Evolutionary conservation across 1,139 yeast species (phyloP), one percentile per base, ranked within the genome.

Genomic region (Eremothecium sinecaudum): DNA sequence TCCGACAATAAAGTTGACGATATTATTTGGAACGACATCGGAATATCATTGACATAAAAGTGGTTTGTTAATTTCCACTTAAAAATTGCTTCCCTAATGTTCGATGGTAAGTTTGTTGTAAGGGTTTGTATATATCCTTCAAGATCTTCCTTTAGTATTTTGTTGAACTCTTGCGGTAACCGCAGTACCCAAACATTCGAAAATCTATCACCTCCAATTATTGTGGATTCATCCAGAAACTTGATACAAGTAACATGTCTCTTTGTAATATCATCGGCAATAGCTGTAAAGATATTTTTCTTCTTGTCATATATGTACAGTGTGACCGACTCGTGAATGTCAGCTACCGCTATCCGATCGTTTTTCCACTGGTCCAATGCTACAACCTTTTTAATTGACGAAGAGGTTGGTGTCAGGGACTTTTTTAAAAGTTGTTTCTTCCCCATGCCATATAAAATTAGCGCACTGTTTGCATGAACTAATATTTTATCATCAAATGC

Each of bases 121-220:
- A 13, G 7, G 9, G 18, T 6, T 18, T 16, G 26, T 22, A 31
- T 14, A 22, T 29, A 14, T 27, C 32, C 19, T 32, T 36, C 27
- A 28, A 24, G 27, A 10, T 31, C 37, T 19, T 37, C 41, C 15
- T 30, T 32, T 3, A 47, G 21, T 4, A 34, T 20, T 11, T 37
- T 38, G n/a, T 46, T 46, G 18, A 39, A 31, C 13, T 62, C 58
- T 14, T 59, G 58, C 0, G 80, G 72, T 30, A 79, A 58, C 42
- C 95, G 62, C 24, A 82, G 58, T 2, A 82, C 70, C 58, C 79
- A 76, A 0, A 87, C 36, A 48, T 79, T 82, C 1, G 98, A 96
- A 59, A 80, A 86, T 48, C 77, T 79, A 53, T 90, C 98, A n/a
- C 95, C 95, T 1, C 81, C 84, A 24, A 81, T 62, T 0, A 81